Conservation (phyloP, 2,329 filamentous ascomycete species). For the Conoideocrella luteorostrata region DNA sequence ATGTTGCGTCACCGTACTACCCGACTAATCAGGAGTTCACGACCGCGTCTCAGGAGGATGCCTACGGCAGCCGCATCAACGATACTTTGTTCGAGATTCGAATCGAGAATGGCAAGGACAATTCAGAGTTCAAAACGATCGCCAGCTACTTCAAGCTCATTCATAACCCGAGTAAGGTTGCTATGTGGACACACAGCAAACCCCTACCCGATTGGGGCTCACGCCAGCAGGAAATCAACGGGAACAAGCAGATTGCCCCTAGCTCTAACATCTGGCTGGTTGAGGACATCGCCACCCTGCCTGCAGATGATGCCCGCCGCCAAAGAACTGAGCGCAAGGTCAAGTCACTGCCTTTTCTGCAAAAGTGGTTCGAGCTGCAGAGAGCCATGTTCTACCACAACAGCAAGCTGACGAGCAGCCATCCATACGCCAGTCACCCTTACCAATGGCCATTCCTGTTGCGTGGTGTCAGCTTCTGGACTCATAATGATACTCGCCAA, state of each 20-base stretch:
- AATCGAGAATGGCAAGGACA: conserved; percentile 76
- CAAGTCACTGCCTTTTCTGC: conserved; percentile 80
- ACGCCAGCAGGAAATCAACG: conserved; percentile 98
- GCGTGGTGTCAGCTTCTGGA: conserved; percentile 98
- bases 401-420: conserved; percentile 92
- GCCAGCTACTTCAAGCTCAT: conserved; percentile 93
- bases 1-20: conserved; percentile 92
- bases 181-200: conserved; percentile 97
- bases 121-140: conserved; percentile 82
- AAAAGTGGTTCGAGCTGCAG: conserved; percentile 94
- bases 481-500: conserved; percentile 85
- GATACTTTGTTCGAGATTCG: conserved; percentile 91
- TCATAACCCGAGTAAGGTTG: conserved; percentile 89
- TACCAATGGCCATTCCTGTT: conserved; percentile 98
- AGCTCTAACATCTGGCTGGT: conserved; percentile 92
- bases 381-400: conserved; percentile 99
- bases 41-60: conserved; percentile 66
- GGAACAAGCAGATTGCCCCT: conserved; percentile 89
- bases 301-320: conserved; percentile 64
- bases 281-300: conserved; percentile 80
- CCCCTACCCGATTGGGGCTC: conserved; percentile 96
- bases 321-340: conserved; percentile 70
- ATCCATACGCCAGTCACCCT: conserved; percentile 90
- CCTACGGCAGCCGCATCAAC: conserved; percentile 66
- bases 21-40: conserved; percentile 99